A percentile compares a stretch with the other conserved stretches of the same genome.
These are phyloP conservation scores for Zygosaccharomyces bailii DNA, from an alignment of 805 yeast species.

Conservation along the genomic window DNA sequence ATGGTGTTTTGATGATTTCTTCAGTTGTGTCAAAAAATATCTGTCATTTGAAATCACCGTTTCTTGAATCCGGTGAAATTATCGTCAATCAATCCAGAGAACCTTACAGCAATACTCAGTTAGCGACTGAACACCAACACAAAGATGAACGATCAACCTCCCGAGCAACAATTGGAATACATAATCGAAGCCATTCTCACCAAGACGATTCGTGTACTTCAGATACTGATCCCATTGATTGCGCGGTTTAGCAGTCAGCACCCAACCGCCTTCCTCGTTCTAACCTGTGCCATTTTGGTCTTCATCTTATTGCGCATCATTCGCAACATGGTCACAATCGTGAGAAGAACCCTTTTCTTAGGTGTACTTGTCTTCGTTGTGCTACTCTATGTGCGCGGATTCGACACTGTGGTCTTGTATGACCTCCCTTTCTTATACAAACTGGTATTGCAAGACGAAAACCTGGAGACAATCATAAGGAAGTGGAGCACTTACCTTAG, in stretches of 20 bases:
- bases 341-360: conserved; percentile 28
- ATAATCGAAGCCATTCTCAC: conserved; percentile 12
- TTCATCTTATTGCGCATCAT: conserved; percentile 30
- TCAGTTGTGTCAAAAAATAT: background rate
- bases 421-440: conserved; percentile 25
- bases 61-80: background rate
- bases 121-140: background rate
- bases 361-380: conserved; percentile 18
- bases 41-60: background rate
- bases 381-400: conserved; percentile 38
- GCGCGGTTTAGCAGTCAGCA: conserved; percentile 29
- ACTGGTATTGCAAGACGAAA: conserved; percentile 9
- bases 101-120: too few species aligned
- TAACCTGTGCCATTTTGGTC: conserved; percentile 21
- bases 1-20: background rate
- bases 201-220: conserved; percentile 18
- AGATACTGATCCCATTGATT: conserved; percentile 19
- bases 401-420: conserved; percentile 19
- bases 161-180: conserved; percentile 14
- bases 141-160: conserved; percentile 8
- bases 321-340: conserved; percentile 29
- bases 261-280: conserved; percentile 31
- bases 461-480: conserved; percentile 11
- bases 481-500: conserved; percentile 15
- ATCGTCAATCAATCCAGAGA: background rate